phyloP scores from a whole-genome alignment of 2,329 filamentous ascomycete species.

The Monosporascus sp. region DNA sequence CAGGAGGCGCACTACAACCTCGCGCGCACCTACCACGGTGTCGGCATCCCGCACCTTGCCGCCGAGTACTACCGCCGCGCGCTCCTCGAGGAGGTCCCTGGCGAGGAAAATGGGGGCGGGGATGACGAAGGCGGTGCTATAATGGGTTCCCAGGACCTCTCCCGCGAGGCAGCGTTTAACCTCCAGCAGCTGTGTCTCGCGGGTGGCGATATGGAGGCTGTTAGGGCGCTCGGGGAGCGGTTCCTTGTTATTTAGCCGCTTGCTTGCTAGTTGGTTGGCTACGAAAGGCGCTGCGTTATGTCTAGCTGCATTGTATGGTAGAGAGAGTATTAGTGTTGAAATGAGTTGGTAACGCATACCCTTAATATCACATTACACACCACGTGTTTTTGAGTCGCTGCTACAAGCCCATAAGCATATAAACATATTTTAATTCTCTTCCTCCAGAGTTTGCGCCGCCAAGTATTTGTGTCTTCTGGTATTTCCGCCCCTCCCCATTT shows the following conservation, averaged over 20 bases:
- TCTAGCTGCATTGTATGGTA: neutral
- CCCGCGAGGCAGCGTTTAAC: slow-evolving; percentile 25
- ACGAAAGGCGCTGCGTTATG: neutral
- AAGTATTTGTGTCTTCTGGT: too few relatives aligned
- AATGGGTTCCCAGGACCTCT: slow-evolving; percentile 19
- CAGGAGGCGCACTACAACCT: slow-evolving; percentile 83
- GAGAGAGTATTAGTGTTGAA: too few relatives aligned
- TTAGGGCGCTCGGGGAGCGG: slow-evolving; percentile 16
- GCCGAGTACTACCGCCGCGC: slow-evolving; percentile 61
- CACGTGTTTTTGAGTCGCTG: too few relatives aligned
- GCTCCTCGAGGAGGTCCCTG: slow-evolving; percentile 30
- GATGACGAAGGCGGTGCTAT: slow-evolving; percentile 1
- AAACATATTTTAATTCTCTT: too few relatives aligned
- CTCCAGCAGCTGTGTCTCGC: slow-evolving; percentile 25
- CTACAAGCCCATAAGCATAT: too few relatives aligned
- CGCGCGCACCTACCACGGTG: slow-evolving; percentile 67
- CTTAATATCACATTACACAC: too few relatives aligned
- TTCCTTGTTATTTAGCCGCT: slow-evolving; percentile 13
- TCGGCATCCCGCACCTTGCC: slow-evolving; percentile 69
- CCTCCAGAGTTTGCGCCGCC: too few relatives aligned
- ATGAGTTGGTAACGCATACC: too few relatives aligned
- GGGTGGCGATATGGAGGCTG: slow-evolving; percentile 20
- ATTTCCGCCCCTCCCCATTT: too few relatives aligned
- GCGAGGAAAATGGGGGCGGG: slow-evolving; percentile 4
- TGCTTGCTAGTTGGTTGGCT: neutral